Percentiles rank a stretch among this genome's conserved stretches.
Evolutionary conservation across 202 grass and related monocot genomes (phyloP).

Genomic region (Panicum virgatum): DNA sequence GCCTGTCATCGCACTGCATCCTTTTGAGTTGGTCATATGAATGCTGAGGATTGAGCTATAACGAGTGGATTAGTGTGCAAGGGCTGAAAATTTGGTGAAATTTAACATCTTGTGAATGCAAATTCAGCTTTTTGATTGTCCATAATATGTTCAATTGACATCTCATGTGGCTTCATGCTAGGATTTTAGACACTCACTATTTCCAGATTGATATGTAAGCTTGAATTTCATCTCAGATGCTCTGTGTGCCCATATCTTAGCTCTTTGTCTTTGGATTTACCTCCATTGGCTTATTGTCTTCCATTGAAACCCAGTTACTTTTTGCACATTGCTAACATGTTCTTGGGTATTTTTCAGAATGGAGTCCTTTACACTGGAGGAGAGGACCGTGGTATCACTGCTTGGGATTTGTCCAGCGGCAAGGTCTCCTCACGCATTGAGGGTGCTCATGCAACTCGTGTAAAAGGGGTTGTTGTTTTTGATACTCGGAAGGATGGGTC

Average conservation of each 20-base stretch:
- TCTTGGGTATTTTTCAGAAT: constrained; percentile 45
- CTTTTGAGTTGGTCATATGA: no score
- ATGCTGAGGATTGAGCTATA: no score
- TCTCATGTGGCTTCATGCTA: not conserved
- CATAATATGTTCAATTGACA: not conserved
- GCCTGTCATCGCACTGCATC: not conserved
- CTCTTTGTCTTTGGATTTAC: not conserved
- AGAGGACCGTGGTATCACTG: constrained; percentile 69
- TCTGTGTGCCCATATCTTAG: not conserved
- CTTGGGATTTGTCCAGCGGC: constrained; percentile 82
- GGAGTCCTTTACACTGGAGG: constrained; percentile 75
- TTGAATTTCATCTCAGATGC: no score
- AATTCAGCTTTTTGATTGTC: no score
- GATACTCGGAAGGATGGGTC: constrained; percentile 41
- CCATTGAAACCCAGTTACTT: not conserved
- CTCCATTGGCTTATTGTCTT: not conserved
- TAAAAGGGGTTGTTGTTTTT: constrained; percentile 78
- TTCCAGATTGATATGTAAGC: no score
- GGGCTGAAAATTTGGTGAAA: constrained; percentile 17
- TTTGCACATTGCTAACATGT: constrained; percentile 6
- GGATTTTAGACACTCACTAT: no score
- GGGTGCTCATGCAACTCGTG: constrained; percentile 71
- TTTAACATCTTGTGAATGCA: not conserved
- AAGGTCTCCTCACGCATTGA: constrained; percentile 70
- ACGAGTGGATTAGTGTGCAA: no score